Percentiles rank a stretch among this genome's conserved stretches.
phyloP scores from a whole-genome alignment of 2,329 filamentous ascomycete species.

The Dactylellina sp. region DNA sequence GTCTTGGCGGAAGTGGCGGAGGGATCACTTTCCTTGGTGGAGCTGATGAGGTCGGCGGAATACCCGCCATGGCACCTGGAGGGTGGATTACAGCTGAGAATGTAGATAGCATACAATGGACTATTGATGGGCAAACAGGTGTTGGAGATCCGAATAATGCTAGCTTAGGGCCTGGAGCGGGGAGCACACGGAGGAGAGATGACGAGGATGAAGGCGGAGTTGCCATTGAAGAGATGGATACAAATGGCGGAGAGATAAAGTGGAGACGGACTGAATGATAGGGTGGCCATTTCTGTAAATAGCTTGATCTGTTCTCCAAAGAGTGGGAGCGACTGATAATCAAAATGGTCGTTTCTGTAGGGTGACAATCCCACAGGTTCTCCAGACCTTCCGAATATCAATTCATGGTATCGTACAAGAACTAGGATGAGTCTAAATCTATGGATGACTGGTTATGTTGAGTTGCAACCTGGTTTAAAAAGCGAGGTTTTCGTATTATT shows the following conservation, averaged over 20 bases:
- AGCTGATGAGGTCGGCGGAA: slow-evolving; percentile 54
- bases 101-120: slow-evolving; percentile 54
- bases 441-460: no score
- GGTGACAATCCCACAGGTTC: no score
- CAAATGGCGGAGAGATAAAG: slow-evolving; percentile 31
- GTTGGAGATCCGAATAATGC: slow-evolving; percentile 46
- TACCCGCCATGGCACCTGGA: slow-evolving; percentile 50
- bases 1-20: background rate
- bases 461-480: no score
- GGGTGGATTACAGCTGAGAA: slow-evolving; percentile 56
- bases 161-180: slow-evolving; percentile 42
- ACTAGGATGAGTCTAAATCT: no score
- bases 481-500: no score
- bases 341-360: no score
- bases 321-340: no score
- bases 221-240: slow-evolving; percentile 10
- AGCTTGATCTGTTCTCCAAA: no score
- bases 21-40: slow-evolving; percentile 50
- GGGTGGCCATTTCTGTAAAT: background rate
- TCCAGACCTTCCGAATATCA: no score
- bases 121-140: slow-evolving; percentile 44
- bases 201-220: slow-evolving; percentile 21
- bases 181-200: slow-evolving; percentile 40
- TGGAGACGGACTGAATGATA: slow-evolving; percentile 50
- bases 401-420: no score